phyloP scores from a whole-genome alignment of 2,329 filamentous ascomycete genomes.

The Colletotrichum shisoi region DNA sequence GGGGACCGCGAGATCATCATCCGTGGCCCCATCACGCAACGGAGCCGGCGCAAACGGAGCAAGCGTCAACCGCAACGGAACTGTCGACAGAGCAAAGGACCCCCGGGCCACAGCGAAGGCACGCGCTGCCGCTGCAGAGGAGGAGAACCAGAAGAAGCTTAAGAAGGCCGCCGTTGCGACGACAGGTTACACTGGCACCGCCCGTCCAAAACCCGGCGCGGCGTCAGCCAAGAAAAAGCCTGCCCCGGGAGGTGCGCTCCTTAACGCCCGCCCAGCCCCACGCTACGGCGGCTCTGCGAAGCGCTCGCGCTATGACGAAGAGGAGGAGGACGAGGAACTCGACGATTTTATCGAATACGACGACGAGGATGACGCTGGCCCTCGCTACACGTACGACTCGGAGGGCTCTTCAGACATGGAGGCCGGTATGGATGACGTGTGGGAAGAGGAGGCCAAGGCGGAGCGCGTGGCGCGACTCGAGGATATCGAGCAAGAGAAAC shows the following conservation, averaged over 20 bases:
- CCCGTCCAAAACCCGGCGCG: constrained; percentile 62
- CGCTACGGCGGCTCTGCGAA: constrained; percentile 45
- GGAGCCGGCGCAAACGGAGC: constrained; percentile 39
- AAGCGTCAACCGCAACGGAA: constrained; percentile 40
- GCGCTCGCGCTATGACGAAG: constrained; percentile 59
- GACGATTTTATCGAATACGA: constrained; percentile 70
- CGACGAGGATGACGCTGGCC: constrained; percentile 55
- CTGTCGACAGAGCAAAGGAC: constrained; percentile 40
- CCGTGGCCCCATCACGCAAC: constrained; percentile 16
- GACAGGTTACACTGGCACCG: constrained; percentile 71
- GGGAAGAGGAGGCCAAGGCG: constrained; percentile 72
- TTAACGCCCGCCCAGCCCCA: constrained; percentile 44
- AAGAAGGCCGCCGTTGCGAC: constrained; percentile 70
- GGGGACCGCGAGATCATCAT: constrained; percentile 23
- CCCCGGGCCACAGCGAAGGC: constrained; percentile 39
- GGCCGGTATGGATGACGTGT: constrained; percentile 76
- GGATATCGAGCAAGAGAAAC: constrained; percentile 69
- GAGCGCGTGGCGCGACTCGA: constrained; percentile 70
- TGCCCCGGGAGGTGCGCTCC: constrained; percentile 53
- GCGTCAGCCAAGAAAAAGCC: constrained; percentile 47
- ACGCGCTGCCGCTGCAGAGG: constrained; percentile 40
- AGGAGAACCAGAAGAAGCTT: constrained; percentile 62
- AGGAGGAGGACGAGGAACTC: constrained; percentile 70
- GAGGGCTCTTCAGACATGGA: constrained; percentile 81
- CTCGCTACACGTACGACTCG: constrained; percentile 64